Base-by-base conservation (phyloP, 768 basidiomycete genomes). In the Sporobolomyces roseus region DNA sequence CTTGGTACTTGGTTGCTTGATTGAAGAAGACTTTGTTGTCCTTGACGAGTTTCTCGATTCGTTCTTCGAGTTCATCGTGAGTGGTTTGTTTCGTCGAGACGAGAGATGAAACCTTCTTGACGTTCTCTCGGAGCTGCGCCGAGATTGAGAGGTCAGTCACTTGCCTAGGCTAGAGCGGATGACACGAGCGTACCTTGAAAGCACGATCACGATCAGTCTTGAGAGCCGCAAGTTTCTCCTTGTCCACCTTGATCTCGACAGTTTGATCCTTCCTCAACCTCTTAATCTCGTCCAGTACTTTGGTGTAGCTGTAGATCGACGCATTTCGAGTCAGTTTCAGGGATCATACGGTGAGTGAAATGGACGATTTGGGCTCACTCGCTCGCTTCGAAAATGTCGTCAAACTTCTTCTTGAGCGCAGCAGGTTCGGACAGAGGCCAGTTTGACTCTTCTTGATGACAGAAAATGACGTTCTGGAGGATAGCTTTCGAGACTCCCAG, bases 311-410 rank as follows among this genome's bases (percentile, higher is more conserved):
- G 65, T 0, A 13, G 30, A 14, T 12, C 25, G n/a, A 19, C 9
- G 19, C 35, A 3, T 16, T 43, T 9, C n/a, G 10, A 21, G 21
- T 46, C 45, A 46, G 45, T 23, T 13, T 13, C 38, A 41, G 17
- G 9, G 43, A 8, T 35, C 46, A 43, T 25, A 14, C 25, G 17
- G 29, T 21, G 23, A 23, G 27, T 35, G 23, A 36, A 48, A 32
- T 14, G 38, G 27, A 10, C 7, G 30, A 17, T 30, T 9, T 9
- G 27, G 8, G 9, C 29, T 43, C 29, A 90, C 92, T 89, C 88
- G 25, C 93, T 98, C 5, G 96, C 96, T 79, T 99, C 96, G 75
- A 99, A 98, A 64, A 99, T 99, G 75, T 99, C 96, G 75, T 99
- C 96, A 69, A 99, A 99, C 78, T 98, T 98, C 84, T 97, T 98